These are phyloP conservation scores for Komagataella mondaviorum DNA, from an alignment of 805 yeast genomes.

Conservation along the genomic window DNA sequence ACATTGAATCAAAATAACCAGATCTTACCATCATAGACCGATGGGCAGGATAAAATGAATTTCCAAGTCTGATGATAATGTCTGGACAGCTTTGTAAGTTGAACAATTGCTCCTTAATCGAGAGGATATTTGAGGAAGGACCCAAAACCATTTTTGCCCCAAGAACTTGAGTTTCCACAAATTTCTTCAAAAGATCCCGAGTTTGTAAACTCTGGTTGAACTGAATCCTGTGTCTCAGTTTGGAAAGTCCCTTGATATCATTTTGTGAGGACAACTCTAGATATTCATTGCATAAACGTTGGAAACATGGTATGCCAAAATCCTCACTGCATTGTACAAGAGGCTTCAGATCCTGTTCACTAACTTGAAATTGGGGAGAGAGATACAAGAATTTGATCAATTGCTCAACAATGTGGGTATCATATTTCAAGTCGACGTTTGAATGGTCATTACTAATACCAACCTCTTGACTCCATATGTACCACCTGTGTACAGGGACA, in stretches of 20 bases:
- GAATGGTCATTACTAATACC: background rate
- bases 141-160: background rate
- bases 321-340: background rate
- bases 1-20: constrained; percentile 53
- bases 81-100: constrained; percentile 28
- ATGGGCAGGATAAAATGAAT: constrained; percentile 45
- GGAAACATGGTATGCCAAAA: background rate
- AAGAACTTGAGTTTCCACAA: constrained; percentile 9
- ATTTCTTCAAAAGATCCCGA: constrained; percentile 17
- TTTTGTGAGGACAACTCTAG: background rate
- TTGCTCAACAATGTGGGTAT: background rate
- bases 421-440: background rate
- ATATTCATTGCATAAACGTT: background rate
- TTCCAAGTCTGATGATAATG: constrained; percentile 23
- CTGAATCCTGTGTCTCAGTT: constrained; percentile 19
- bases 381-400: background rate
- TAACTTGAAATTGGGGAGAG: background rate
- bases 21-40: constrained; percentile 45
- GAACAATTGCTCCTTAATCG: constrained; percentile 10
- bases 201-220: constrained; percentile 21
- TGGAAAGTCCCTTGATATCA: constrained; percentile 10
- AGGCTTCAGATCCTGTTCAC: background rate
- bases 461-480: background rate
- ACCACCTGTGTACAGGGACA: constrained; percentile 20
- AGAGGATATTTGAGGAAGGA: constrained; percentile 3